A percentile compares a stretch with the other conserved stretches of the same genome.
Conservation (phyloP, 371 early-diverging fungal genomes). For the Phascolomyces articulosus region DNA sequence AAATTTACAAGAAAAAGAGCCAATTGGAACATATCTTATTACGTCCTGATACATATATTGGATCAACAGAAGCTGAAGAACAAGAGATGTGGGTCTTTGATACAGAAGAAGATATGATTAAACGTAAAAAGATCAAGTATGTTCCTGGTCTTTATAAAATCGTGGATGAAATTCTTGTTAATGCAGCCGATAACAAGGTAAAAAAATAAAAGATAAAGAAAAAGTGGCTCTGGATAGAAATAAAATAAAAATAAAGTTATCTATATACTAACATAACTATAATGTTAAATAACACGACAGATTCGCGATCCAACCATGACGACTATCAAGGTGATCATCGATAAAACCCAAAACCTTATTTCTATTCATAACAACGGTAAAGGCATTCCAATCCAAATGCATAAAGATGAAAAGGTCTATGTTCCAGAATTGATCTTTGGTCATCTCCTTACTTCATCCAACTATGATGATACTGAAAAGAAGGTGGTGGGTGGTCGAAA, state of each 20-base stretch:
- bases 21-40: slow-evolving; percentile 99
- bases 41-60: slow-evolving; percentile 99
- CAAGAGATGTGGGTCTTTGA: slow-evolving; percentile 91
- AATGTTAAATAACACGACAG: slow-evolving; percentile 32
- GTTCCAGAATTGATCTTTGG: slow-evolving; percentile 99
- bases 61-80: slow-evolving; percentile 90
- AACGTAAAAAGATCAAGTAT: slow-evolving; percentile 74
- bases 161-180: slow-evolving; percentile 99
- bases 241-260: too few species aligned
- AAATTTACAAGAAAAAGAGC: slow-evolving; percentile 98
- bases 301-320: slow-evolving; percentile 95
- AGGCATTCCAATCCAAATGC: slow-evolving; percentile 98
- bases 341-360: slow-evolving; percentile 80
- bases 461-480: slow-evolving; percentile 98
- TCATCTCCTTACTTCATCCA: slow-evolving; percentile 97
- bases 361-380: slow-evolving; percentile 97
- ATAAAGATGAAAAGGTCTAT: slow-evolving; percentile 93
- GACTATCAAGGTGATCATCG: slow-evolving; percentile 91
- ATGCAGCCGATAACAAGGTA: slow-evolving; percentile 95
- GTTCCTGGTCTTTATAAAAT: slow-evolving; percentile 99
- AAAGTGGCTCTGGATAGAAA: too few species aligned
- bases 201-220: not conserved
- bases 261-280: too few species aligned
- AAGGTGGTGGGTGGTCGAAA: slow-evolving; percentile 99
- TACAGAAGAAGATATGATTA: slow-evolving; percentile 67